Conservation (phyloP, 345 rosid genomes). For the Excoecaria agallocha region DNA sequence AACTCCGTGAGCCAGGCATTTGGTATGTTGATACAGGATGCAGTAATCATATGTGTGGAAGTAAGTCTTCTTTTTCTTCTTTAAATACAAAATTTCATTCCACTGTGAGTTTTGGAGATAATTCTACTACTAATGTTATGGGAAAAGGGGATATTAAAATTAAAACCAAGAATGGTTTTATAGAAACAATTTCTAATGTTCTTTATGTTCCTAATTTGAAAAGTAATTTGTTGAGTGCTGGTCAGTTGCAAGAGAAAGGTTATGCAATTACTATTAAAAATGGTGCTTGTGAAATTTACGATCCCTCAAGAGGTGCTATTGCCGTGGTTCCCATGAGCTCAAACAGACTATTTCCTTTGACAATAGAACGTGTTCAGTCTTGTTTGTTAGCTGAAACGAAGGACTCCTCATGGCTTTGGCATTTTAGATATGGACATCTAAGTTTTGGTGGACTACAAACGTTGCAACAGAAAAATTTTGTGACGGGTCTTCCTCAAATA, state of each 20-base stretch:
- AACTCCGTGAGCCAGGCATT: neutral
- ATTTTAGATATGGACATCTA: neutral
- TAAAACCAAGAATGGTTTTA: neutral
- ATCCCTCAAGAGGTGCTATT: neutral
- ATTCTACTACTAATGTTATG: neutral
- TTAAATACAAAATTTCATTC: neutral
- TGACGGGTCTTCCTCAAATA: neutral
- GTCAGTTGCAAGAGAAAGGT: constrained; percentile 3
- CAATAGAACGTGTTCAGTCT: neutral
- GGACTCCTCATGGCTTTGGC: neutral
- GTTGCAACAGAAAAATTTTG: neutral
- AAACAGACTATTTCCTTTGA: neutral
- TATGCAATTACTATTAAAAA: neutral
- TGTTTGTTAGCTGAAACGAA: neutral
- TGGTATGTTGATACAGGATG: constrained; percentile 3
- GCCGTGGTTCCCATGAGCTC: neutral
- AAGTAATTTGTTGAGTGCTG: neutral
- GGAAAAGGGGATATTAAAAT: constrained; percentile 1
- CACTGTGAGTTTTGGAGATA: constrained; percentile 8
- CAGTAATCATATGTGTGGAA: constrained; percentile 1
- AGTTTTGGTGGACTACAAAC: neutral
- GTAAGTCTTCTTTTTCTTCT: constrained; percentile 3
- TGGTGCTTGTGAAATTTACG: neutral
- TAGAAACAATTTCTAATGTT: neutral
- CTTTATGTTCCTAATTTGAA: neutral